Evolutionary conservation across 495 filamentous ascomycete species (phyloP).

Genomic region (Neohortaea acidophila): DNA sequence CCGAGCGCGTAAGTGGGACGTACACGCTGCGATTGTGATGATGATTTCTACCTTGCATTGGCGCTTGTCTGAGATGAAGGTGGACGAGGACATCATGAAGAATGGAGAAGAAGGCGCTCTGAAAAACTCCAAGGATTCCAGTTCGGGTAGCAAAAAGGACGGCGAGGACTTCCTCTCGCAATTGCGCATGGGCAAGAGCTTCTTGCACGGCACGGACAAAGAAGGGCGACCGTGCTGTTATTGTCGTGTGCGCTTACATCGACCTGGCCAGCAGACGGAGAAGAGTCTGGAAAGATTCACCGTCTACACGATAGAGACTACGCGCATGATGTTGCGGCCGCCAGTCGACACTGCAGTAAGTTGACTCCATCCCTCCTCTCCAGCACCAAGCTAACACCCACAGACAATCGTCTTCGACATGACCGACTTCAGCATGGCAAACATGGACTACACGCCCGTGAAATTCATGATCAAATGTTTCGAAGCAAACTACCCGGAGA

Average conservation of each 20-base stretch:
- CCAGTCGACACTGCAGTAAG: conserved; percentile 85
- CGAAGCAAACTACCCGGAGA: conserved; percentile 96
- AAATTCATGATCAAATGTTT: conserved; percentile 99
- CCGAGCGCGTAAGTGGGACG: conserved; percentile 89
- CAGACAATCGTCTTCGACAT: conserved; percentile 88
- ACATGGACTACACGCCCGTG: conserved; percentile 96
- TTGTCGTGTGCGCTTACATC: conserved; percentile 69
- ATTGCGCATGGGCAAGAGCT: conserved; percentile 85
- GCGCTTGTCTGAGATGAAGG: conserved; percentile 64
- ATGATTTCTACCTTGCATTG: conserved; percentile 86
- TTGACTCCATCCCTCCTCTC: conserved; percentile 12
- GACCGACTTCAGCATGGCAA: conserved; percentile 79
- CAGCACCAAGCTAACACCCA: too few relatives aligned
- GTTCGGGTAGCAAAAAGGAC: conserved; percentile 44
- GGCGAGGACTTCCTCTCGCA: conserved; percentile 74
- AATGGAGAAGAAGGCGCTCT: conserved; percentile 58
- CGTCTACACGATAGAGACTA: conserved; percentile 87
- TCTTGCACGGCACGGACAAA: conserved; percentile 76
- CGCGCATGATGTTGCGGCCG: conserved; percentile 59
- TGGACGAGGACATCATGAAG: conserved; percentile 72
- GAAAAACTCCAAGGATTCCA: conserved; percentile 40
- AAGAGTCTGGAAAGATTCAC: conserved; percentile 73
- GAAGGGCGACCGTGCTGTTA: conserved; percentile 75
- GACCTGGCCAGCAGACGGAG: conserved; percentile 64
- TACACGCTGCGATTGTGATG: conserved; percentile 88